Evolutionary conservation across 83 land plant species (phyloP).

Genomic region (Thuja plicata): DNA sequence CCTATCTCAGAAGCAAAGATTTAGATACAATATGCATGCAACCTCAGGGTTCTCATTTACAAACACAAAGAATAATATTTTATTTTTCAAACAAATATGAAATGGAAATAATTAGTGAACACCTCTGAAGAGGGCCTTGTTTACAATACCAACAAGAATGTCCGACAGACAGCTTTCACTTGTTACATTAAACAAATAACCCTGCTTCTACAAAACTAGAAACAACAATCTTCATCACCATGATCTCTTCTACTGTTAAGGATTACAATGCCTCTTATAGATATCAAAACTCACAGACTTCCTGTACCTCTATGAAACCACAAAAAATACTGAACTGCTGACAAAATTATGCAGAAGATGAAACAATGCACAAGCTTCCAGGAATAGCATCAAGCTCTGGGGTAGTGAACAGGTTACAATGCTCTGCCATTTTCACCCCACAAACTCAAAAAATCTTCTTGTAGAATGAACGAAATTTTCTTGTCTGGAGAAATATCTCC

Average conservation of each 20-base stretch:
- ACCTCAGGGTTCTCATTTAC: neutral
- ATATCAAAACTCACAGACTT: constrained; percentile 13
- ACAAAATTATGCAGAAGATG: constrained; percentile 16
- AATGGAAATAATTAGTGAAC: constrained; percentile 5
- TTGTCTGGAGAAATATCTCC: neutral
- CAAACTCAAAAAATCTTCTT: constrained; percentile 4
- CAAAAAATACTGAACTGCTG: constrained; percentile 13
- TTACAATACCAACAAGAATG: neutral
- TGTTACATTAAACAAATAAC: constrained; percentile 6
- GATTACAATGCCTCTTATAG: constrained; percentile 13
- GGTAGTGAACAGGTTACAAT: neutral
- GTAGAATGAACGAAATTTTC: constrained; percentile 8
- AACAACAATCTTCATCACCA: constrained; percentile 16
- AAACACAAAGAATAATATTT: constrained; percentile 16
- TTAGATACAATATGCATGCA: neutral
- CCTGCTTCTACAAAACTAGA: constrained; percentile 12
- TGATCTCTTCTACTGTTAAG: constrained; percentile 10
- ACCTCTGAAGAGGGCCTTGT: neutral
- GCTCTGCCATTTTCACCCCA: neutral
- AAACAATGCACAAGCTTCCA: constrained; percentile 14
- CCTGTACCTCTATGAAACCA: constrained; percentile 10
- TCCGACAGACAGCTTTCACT: neutral
- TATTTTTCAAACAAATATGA: constrained; percentile 9
- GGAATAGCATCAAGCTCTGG: constrained; percentile 11
- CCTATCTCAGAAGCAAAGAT: neutral